These are phyloP conservation scores for Penicillium longicatenatum DNA, from an alignment of 495 filamentous ascomycete species.

Conservation along the genomic window DNA sequence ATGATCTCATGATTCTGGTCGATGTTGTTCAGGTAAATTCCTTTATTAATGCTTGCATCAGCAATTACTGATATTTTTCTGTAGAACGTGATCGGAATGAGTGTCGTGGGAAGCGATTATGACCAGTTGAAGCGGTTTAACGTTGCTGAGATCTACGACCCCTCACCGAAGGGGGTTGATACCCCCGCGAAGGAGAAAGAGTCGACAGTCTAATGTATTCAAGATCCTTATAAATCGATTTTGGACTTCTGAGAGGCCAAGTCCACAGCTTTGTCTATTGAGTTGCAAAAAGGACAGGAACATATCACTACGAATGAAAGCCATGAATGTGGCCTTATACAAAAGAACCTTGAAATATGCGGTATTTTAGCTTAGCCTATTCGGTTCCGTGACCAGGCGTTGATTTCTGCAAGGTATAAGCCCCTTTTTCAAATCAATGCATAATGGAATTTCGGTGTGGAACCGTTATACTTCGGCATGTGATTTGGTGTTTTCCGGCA, in stretches of 20 bases:
- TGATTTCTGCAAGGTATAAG: too few relatives aligned
- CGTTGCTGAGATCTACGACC: conserved; percentile 64
- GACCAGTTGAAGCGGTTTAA: conserved; percentile 73
- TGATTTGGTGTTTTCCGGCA: not conserved
- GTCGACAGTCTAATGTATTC: not conserved
- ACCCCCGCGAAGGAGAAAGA: not conserved
- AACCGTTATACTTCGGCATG: not conserved
- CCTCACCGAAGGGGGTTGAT: conserved; percentile 34
- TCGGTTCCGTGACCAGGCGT: too few relatives aligned
- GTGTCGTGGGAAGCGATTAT: conserved; percentile 69
- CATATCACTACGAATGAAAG: not conserved
- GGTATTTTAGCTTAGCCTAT: too few relatives aligned
- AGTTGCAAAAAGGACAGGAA: not conserved
- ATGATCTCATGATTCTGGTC: conserved; percentile 83
- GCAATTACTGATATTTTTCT: conserved; percentile 13
- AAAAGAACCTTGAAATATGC: not conserved
- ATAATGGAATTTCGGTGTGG: not conserved
- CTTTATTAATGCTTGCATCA: not conserved
- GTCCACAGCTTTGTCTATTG: too few relatives aligned
- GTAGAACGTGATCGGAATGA: conserved; percentile 78
- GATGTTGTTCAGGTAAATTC: conserved; percentile 81
- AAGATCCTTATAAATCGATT: not conserved
- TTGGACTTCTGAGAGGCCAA: too few relatives aligned
- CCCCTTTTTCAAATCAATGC: too few relatives aligned
- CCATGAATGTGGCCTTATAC: not conserved